Evolutionary conservation across 176 grass and related monocot genomes (phyloP).

Genomic region (Ananas comosus): DNA sequence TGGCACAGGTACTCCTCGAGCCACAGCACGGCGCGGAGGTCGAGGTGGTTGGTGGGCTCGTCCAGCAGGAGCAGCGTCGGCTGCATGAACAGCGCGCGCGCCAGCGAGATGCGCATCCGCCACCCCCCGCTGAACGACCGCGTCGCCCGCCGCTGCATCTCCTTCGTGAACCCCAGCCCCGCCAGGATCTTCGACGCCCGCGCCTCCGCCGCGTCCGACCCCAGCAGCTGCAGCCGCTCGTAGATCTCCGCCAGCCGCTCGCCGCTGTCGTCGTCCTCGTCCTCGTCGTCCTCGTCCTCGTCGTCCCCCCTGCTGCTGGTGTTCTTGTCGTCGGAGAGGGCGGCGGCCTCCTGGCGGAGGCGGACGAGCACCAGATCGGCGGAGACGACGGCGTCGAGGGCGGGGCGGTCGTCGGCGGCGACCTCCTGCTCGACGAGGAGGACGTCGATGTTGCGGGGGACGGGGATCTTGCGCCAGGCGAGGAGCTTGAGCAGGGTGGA

Average conservation of each 20-base stretch:
- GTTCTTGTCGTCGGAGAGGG: constrained; percentile 43
- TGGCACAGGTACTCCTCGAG: constrained; percentile 89
- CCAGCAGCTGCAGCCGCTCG: constrained; percentile 66
- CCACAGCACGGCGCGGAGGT: constrained; percentile 93
- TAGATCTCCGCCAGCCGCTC: constrained; percentile 67
- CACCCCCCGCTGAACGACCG: constrained; percentile 90
- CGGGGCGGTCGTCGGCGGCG: constrained; percentile 54
- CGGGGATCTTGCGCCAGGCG: constrained; percentile 73
- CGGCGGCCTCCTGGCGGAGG: constrained; percentile 52
- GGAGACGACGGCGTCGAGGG: constrained; percentile 67
- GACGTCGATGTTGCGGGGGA: constrained; percentile 80
- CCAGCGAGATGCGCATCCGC: constrained; percentile 97
- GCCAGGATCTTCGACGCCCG: constrained; percentile 79
- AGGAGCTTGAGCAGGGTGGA: constrained; percentile 87
- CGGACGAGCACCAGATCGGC: constrained; percentile 76
- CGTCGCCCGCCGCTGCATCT: constrained; percentile 71
- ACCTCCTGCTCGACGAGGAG: constrained; percentile 94
- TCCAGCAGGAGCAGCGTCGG: constrained; percentile 81
- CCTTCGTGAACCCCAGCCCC: constrained; percentile 69
- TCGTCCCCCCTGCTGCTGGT: no score
- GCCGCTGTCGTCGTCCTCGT: constrained; percentile 33
- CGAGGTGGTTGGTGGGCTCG: constrained; percentile 91
- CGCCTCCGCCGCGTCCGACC: constrained; percentile 57
- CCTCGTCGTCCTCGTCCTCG: constrained; percentile 26
- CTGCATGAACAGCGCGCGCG: constrained; percentile 94